Evolutionary conservation across 805 yeast species (phyloP).

Genomic region (Hagleromyces aurorensis): DNA sequence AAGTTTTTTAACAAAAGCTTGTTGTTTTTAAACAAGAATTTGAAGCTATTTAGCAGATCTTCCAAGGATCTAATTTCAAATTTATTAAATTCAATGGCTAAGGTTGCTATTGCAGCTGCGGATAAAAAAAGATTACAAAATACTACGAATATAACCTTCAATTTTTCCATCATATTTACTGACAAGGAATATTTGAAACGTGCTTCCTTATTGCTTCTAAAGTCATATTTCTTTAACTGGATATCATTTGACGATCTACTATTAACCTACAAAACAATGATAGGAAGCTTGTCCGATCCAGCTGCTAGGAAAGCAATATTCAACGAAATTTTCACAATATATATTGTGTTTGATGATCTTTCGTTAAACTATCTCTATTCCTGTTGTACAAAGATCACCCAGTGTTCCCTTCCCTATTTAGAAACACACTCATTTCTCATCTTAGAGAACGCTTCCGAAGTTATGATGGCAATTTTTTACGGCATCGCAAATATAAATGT

Average conservation of each 20-base stretch:
- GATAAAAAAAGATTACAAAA: constrained; percentile 23
- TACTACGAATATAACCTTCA: constrained; percentile 23
- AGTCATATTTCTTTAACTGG: too few relatives aligned
- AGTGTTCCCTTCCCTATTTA: constrained; percentile 10
- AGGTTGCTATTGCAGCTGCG: constrained; percentile 11
- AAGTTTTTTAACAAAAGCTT: too few relatives aligned
- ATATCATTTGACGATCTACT: too few relatives aligned
- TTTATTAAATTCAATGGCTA: constrained; percentile 9
- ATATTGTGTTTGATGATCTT: constrained; percentile 6
- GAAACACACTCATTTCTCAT: constrained; percentile 6
- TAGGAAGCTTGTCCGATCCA: too few relatives aligned
- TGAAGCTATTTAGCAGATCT: constrained; percentile 2
- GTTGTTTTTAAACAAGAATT: constrained; percentile 14
- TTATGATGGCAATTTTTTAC: constrained; percentile 22
- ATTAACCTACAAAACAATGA: too few relatives aligned
- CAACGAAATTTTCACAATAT: constrained; percentile 23
- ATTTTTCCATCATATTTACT: constrained; percentile 16
- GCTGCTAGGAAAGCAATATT: too few relatives aligned
- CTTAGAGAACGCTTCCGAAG: constrained; percentile 18
- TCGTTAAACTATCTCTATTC: constrained; percentile 8
- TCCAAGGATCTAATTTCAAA: neutral
- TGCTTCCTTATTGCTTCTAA: constrained; percentile 11
- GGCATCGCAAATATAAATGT: constrained; percentile 5
- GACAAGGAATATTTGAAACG: constrained; percentile 8
- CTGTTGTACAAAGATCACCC: constrained; percentile 11